Base-by-base conservation (phyloP, 2,329 filamentous ascomycete species). In the Colletotrichum eleusines region DNA sequence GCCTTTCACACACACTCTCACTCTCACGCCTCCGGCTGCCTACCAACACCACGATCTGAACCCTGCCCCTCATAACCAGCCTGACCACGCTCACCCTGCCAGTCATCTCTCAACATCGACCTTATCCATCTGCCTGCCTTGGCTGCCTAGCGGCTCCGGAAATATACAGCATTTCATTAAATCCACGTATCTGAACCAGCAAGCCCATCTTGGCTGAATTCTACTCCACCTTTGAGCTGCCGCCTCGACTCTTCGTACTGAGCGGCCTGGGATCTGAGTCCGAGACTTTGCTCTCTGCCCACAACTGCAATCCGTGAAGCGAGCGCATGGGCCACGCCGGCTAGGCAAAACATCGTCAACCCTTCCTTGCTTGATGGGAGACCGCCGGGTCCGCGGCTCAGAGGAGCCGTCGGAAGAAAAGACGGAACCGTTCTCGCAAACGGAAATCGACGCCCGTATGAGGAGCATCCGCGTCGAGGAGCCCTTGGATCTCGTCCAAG, bases 381-480 rank as follows among this genome's bases (percentile, higher is more conserved):
- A 87, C 73, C 78, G 81, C 73, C 83, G 79, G 74, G 74, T 77
- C 69, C 80, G 77, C 76, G 75, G 77, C 74, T 82, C 80, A 53
- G 78, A 81, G 72, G 80, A 77, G 73, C 76, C 77, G 72, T 82
- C 82, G 71, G 82, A 84, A 75, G 87, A 89, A 80, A 86, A 83
- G 78, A 90, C 88, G 57, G 87, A 89, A 79, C 86, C 87, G 12
- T 88, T 89, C 74, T 87, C 87, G 12, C 82, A 88, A 73, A 84
- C 86, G 60, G 87, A 89, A 77, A 83, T 89, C 73, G 84, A 87
- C 61, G 79, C 83, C 33, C 85, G 86, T 23, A 79, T 88, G 69
- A 81, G 80, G 70, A 79, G 77, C 74, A 80, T 87, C 65, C 81
- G 83, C 57, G 81, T 85, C 66, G 83, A 86, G 66, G 83, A 84